phyloP scores from a whole-genome alignment of 169 alveolate species.

The Eimeria nieschulzi region DNA sequence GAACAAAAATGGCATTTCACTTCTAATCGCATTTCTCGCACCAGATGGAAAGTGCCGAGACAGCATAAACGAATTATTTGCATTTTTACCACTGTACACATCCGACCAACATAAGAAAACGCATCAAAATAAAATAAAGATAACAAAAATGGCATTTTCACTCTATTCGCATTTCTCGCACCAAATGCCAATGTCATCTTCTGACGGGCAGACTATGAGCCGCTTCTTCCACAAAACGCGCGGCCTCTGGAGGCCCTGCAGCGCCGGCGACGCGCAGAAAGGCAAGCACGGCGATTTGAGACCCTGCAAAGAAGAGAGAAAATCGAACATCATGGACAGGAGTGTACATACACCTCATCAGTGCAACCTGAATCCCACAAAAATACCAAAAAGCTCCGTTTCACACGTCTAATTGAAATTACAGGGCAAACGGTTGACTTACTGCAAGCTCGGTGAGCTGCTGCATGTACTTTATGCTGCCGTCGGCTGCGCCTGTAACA shows the following conservation, averaged over 20 bases:
- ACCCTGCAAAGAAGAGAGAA: slow-evolving; percentile 8
- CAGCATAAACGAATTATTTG: background rate
- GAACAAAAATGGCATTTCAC: too few relatives aligned
- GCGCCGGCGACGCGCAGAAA: slow-evolving; percentile 46
- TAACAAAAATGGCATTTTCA: too few relatives aligned
- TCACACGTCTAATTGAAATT: background rate
- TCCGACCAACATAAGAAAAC: too few relatives aligned
- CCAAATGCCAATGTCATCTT: slow-evolving; percentile 31
- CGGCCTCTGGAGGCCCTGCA: slow-evolving; percentile 56
- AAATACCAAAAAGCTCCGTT: too few relatives aligned
- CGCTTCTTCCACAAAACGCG: slow-evolving; percentile 37
- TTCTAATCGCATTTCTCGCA: background rate
- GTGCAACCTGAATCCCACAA: too few relatives aligned
- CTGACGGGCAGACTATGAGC: slow-evolving; percentile 45
- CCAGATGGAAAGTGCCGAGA: background rate
- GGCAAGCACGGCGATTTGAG: slow-evolving; percentile 48
- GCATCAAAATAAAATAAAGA: too few relatives aligned
- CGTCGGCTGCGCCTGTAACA: slow-evolving; percentile 58
- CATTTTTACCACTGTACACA: too few relatives aligned
- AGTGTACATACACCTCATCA: background rate
- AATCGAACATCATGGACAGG: background rate
- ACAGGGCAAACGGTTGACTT: background rate
- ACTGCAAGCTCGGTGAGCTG: slow-evolving; percentile 49
- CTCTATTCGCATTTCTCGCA: background rate
- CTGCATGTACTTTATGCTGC: slow-evolving; percentile 49